phyloP scores from a whole-genome alignment of 1,139 yeast species.

The Candida pseudocylindracea region DNA sequence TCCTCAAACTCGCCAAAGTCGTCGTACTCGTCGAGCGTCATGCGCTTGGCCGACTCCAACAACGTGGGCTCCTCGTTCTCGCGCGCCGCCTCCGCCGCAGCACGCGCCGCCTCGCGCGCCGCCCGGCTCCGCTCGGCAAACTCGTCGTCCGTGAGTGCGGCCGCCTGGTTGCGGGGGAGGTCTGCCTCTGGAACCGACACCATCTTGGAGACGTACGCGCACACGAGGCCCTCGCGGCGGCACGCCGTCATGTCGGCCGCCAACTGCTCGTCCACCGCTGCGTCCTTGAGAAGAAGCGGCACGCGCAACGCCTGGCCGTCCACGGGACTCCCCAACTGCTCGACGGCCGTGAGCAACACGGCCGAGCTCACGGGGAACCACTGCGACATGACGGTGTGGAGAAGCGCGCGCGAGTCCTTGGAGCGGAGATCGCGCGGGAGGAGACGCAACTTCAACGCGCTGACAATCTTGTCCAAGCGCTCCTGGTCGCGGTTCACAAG shows the following conservation, averaged over 20 bases:
- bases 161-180: constrained; percentile 30
- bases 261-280: constrained; percentile 22
- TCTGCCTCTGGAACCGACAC: constrained; percentile 67
- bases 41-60: not conserved
- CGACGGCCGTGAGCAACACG: constrained; percentile 63
- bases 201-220: constrained; percentile 82
- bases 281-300: constrained; percentile 35
- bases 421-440: constrained; percentile 61
- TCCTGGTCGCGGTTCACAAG: constrained; percentile 45
- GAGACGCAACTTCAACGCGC: constrained; percentile 44
- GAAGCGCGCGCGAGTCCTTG: constrained; percentile 44
- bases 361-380: constrained; percentile 92
- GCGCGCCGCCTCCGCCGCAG: constrained; percentile 42
- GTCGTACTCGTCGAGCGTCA: constrained; percentile 2
- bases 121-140: constrained; percentile 40
- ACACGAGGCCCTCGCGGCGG: constrained; percentile 30
- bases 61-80: constrained; percentile 7
- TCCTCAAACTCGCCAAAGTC: constrained; percentile 12
- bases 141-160: constrained; percentile 28
- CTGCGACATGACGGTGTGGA: constrained; percentile 62
- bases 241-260: constrained; percentile 40
- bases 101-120: constrained; percentile 49
- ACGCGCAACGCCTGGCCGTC: constrained; percentile 54
- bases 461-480: constrained; percentile 51
- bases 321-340: constrained; percentile 65